Evolutionary conservation across 495 filamentous ascomycete species (phyloP), one percentile per base, ranked within the genome.

Genomic region (Aspergillus ellipticus): DNA sequence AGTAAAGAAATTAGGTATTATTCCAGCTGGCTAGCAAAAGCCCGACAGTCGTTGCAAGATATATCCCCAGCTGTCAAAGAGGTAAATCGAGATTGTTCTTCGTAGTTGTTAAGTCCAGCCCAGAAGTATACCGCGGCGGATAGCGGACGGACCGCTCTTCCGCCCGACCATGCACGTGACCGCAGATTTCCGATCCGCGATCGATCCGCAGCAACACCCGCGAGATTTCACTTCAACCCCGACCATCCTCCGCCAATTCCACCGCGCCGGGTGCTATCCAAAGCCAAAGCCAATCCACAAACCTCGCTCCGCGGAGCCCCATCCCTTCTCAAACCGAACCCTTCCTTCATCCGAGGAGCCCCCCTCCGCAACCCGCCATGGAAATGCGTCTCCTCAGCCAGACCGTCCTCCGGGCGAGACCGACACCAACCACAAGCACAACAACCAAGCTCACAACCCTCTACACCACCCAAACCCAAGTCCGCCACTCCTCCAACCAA

Each of bases 391-490:
- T 58, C 55, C 57, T 77, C 31, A 60, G 68, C 56, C 67, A 66
- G 65, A 28, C 24, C 61, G 66, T 74, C 65, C 71, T 75, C 62
- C 73, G 68, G 22, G 56, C 64, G 63, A 57, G 64, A 60, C 68
- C 71, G 51, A 67, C 64, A 53, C 24, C 24, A 3, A 28, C 24
- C 24, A 28, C 24, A 28, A 4, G 4, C 24, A 28, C 3, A 3
- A 28, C 24, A 28, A 7, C 24, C 7, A n/a, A n/a, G n/a, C n/a
- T n/a, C n/a, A 64, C 49, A 24, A 56, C 54, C 45, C 41, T 55
- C 28, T 46, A 58, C 29, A 43, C 42, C 21, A 54, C 42, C 28
- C 57, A 56, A 49, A 43, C 24, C 66, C 50, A 28, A 43, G 29
- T 9, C 41, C 39, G 29, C 35, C 24, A 47, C 7, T 35, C 37